Percentiles rank a stretch among this genome's conserved stretches.
These are phyloP conservation scores for Diplodia corticola DNA, from an alignment of 2,329 filamentous ascomycete genomes.

Conservation along the genomic window DNA sequence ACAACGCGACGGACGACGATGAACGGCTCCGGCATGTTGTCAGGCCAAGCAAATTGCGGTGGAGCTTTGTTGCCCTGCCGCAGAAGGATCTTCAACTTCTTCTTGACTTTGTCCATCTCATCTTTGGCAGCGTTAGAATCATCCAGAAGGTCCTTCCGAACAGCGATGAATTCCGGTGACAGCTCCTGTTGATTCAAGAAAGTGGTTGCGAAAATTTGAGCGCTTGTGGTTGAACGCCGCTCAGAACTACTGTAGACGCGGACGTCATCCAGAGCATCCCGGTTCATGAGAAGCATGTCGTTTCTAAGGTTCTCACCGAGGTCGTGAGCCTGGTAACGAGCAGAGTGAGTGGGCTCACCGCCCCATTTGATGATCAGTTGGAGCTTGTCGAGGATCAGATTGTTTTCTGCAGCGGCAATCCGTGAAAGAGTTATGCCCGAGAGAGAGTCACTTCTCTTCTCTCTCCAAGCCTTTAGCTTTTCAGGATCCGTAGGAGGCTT, in stretches of 20 bases:
- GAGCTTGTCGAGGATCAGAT: conserved; percentile 89
- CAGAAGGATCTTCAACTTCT: conserved; percentile 92
- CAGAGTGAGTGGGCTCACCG: conserved; percentile 95
- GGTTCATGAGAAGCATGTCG: conserved; percentile 88
- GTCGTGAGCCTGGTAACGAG: conserved; percentile 92
- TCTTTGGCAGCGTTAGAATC: conserved; percentile 99
- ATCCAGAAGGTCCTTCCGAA: conserved; percentile 92
- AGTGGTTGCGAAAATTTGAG: conserved; percentile 90
- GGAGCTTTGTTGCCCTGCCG: conserved; percentile 92
- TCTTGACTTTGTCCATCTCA: conserved; percentile 99
- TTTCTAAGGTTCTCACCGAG: conserved; percentile 95
- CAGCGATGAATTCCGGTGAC: conserved; percentile 79
- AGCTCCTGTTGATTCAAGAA: conserved; percentile 88
- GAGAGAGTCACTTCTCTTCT: conserved; percentile 70
- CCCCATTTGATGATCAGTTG: conserved; percentile 99
- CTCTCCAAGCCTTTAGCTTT: conserved; percentile 30
- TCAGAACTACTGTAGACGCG: conserved; percentile 96
- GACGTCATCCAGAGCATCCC: conserved; percentile 87
- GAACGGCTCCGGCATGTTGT: conserved; percentile 90
- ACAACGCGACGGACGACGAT: conserved; percentile 90
- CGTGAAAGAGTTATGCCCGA: conserved; percentile 90
- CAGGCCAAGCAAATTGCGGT: conserved; percentile 96
- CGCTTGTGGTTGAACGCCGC: conserved; percentile 88
- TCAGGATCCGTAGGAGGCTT: conserved; percentile 24
- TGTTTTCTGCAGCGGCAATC: conserved; percentile 90